Percentiles rank a stretch among this genome's conserved stretches.
Evolutionary conservation across 495 filamentous ascomycete species (phyloP).

Genomic region (Penicillium crystallinum): DNA sequence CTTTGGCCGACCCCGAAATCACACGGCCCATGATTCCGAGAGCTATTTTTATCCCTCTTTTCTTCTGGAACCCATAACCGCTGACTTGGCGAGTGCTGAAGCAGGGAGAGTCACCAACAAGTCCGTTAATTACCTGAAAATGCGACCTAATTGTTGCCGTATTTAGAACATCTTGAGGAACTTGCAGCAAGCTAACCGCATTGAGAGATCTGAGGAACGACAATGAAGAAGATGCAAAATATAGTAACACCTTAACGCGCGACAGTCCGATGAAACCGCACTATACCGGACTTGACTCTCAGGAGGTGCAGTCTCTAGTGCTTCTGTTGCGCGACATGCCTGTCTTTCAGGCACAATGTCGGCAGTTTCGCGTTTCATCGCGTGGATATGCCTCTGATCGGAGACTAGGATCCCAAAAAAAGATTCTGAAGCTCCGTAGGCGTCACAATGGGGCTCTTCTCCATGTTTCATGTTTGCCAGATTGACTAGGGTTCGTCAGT

Average conservation of each 20-base stretch:
- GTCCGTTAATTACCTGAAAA: slow-evolving; percentile 25
- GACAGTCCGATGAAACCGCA: slow-evolving; percentile 39
- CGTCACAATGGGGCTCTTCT: slow-evolving; percentile 34
- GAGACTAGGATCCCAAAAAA: slow-evolving; percentile 31
- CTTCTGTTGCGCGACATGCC: slow-evolving; percentile 24
- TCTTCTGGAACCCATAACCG: slow-evolving; percentile 13
- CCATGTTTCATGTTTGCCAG: slow-evolving; percentile 42
- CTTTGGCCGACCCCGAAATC: slow-evolving; percentile 9
- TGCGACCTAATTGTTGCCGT: slow-evolving; percentile 35
- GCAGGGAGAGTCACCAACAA: slow-evolving; percentile 4
- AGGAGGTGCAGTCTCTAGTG: slow-evolving; percentile 18
- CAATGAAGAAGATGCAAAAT: slow-evolving; percentile 34
- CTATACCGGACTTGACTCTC: slow-evolving; percentile 16
- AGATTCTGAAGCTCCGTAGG: slow-evolving; percentile 24
- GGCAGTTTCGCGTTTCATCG: slow-evolving; percentile 35
- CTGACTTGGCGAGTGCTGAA: slow-evolving; percentile 20
- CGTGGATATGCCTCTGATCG: slow-evolving; percentile 20
- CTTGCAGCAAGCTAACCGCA: slow-evolving; percentile 25
- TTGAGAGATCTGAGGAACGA: slow-evolving; percentile 29
- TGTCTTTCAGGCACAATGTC: slow-evolving; percentile 18
- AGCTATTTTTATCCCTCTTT: slow-evolving; percentile 22
- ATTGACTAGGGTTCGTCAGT: slow-evolving; percentile 25
- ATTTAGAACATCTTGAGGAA: slow-evolving; percentile 31
- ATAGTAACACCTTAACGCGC: slow-evolving; percentile 45
- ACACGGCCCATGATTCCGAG: slow-evolving; percentile 7